Percentiles rank a stretch among this genome's conserved stretches.
Conservation (phyloP, 768 basidiomycete species). For the Pleurotus djamor region DNA sequence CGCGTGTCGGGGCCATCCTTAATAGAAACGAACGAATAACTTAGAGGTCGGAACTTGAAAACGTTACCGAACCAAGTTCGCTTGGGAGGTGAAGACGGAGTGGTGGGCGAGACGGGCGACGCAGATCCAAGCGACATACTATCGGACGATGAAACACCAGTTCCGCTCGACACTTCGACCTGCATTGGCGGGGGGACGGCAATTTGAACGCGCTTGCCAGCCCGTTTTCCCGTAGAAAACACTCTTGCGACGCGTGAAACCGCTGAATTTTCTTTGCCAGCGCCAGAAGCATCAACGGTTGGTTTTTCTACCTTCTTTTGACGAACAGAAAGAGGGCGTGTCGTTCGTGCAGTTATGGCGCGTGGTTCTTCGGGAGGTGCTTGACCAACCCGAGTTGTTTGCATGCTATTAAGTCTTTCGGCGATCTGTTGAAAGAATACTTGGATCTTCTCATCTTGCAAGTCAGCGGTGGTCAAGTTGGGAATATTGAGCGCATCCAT, state of each 20-base stretch:
- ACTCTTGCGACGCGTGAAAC: slow-evolving; percentile 29
- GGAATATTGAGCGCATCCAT: slow-evolving; percentile 29
- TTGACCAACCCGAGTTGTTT: slow-evolving; percentile 21
- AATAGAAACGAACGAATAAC: slow-evolving; percentile 54
- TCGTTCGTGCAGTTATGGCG: slow-evolving; percentile 18
- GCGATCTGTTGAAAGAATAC: slow-evolving; percentile 85
- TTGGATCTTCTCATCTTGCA: slow-evolving; percentile 76
- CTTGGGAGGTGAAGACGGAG: slow-evolving; percentile 44
- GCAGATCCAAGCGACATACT: slow-evolving; percentile 29
- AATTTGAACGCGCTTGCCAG: slow-evolving; percentile 44
- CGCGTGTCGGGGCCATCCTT: slow-evolving; percentile 63
- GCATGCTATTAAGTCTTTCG: slow-evolving; percentile 74
- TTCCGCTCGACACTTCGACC: slow-evolving; percentile 14
- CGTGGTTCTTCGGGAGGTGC: background rate
- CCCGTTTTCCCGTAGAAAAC: slow-evolving; percentile 41
- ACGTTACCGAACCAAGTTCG: slow-evolving; percentile 84
- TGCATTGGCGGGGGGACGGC: slow-evolving; percentile 34
- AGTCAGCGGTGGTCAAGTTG: slow-evolving; percentile 59
- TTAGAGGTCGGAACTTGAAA: slow-evolving; percentile 80
- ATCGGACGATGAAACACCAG: slow-evolving; percentile 36
- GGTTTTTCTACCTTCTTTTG: slow-evolving; percentile 27
- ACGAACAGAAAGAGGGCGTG: slow-evolving; percentile 44
- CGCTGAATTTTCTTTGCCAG: slow-evolving; percentile 60
- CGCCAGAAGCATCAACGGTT: slow-evolving; percentile 14
- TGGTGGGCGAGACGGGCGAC: slow-evolving; percentile 38